Conservation (phyloP, 768 basidiomycete species). For the Antrodiella citrinella region DNA sequence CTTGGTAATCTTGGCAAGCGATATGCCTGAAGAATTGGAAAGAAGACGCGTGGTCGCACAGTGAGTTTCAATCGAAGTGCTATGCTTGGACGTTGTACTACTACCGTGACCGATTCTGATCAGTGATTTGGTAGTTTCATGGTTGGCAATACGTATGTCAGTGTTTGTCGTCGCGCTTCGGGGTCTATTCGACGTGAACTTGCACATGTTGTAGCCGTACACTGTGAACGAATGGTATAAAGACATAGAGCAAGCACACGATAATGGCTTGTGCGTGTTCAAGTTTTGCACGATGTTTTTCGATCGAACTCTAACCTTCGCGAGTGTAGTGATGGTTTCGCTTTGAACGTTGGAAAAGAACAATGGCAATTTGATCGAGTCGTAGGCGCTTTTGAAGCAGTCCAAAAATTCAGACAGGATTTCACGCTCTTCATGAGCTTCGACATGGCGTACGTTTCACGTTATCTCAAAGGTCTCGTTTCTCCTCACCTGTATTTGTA, state of each 20-base stretch:
- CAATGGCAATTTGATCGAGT: conserved; percentile 19
- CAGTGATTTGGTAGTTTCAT: conserved; percentile 24
- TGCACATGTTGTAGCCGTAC: conserved; percentile 19
- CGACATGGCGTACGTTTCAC: conserved; percentile 27
- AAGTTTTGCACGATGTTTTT: background rate
- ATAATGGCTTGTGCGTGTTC: conserved; percentile 17
- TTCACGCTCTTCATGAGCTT: conserved; percentile 31
- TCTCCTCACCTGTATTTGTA: conserved; percentile 14
- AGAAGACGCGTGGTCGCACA: conserved; percentile 14
- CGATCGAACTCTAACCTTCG: background rate
- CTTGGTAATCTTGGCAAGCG: too few species aligned
- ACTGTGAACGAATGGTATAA: conserved; percentile 22
- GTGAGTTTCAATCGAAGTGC: conserved; percentile 1
- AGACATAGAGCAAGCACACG: conserved; percentile 23
- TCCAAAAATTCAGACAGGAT: conserved; percentile 23
- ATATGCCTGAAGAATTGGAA: too few species aligned
- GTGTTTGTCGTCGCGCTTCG: background rate
- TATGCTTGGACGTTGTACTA: too few species aligned
- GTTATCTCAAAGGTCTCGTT: background rate
- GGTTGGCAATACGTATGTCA: conserved; percentile 29
- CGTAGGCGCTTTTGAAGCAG: conserved; percentile 38
- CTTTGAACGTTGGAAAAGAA: conserved; percentile 19
- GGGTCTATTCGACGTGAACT: background rate
- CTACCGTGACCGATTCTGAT: background rate
- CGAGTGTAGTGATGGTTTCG: conserved; percentile 15